Evolutionary conservation across 805 yeast species (phyloP).

Genomic region (Nakazawaea ambrosiae): DNA sequence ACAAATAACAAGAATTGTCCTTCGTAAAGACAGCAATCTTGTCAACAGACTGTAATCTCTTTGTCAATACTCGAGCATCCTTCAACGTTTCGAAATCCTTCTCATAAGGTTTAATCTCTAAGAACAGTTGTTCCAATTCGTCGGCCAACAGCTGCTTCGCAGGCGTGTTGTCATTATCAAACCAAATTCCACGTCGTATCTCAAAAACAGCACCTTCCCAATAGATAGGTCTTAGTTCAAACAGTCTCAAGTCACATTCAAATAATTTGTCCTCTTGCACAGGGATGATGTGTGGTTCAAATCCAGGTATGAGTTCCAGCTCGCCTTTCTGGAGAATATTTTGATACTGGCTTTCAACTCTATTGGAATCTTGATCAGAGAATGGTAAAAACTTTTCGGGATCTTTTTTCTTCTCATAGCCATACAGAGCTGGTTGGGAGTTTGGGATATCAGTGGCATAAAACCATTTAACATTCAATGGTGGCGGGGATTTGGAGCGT

Average conservation of each 20-base stretch:
- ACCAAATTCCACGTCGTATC: slow-evolving; percentile 85
- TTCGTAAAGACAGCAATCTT: slow-evolving; percentile 23
- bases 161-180: slow-evolving; percentile 50
- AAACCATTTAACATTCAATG: slow-evolving; percentile 49
- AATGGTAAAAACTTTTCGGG: slow-evolving; percentile 66
- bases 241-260: slow-evolving; percentile 53
- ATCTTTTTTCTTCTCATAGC: slow-evolving; percentile 40
- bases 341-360: slow-evolving; percentile 49
- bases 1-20: slow-evolving; percentile 16
- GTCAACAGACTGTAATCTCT: slow-evolving; percentile 13
- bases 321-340: slow-evolving; percentile 12
- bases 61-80: background rate
- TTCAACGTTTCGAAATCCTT: slow-evolving; percentile 5
- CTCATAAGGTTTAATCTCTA: slow-evolving; percentile 20
- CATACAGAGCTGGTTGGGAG: slow-evolving; percentile 55
- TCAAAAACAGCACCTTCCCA: slow-evolving; percentile 89
- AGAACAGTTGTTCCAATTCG: slow-evolving; percentile 54
- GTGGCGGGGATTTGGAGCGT: too few species aligned
- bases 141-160: slow-evolving; percentile 40
- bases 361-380: slow-evolving; percentile 50
- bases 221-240: slow-evolving; percentile 60
- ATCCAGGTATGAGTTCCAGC: slow-evolving; percentile 1
- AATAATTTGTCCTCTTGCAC: slow-evolving; percentile 82
- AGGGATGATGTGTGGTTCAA: slow-evolving; percentile 26
- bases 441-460: slow-evolving; percentile 77